Percentiles rank a stretch among this genome's conserved stretches.
Evolutionary conservation across 805 yeast species (phyloP).

Genomic region (Maudiozyma barnettii): DNA sequence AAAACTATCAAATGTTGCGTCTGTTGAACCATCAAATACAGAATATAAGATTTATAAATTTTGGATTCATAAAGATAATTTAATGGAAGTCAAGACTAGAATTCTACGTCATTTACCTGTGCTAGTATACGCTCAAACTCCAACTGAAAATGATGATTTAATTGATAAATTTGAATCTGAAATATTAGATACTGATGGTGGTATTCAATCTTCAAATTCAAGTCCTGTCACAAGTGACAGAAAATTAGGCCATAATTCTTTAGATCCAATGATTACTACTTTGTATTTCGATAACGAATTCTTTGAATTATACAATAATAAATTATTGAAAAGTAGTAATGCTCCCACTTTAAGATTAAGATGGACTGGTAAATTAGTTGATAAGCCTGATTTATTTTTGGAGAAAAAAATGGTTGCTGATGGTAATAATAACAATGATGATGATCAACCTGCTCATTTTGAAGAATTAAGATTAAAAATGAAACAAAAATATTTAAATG

Average conservation of each 20-base stretch:
- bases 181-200: constrained; percentile 19
- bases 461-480: constrained; percentile 58
- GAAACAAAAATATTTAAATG: constrained; percentile 75
- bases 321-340: constrained; percentile 57
- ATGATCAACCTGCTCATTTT: constrained; percentile 39
- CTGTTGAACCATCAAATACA: constrained; percentile 24
- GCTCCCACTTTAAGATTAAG: constrained; percentile 74
- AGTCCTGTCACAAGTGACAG: constrained; percentile 35
- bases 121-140: constrained; percentile 50
- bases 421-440: constrained; percentile 17
- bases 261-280: constrained; percentile 79
- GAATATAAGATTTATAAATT: constrained; percentile 65
- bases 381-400: constrained; percentile 67
- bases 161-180: constrained; percentile 21
- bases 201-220: constrained; percentile 28
- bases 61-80: constrained; percentile 94
- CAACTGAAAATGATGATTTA: constrained; percentile 27
- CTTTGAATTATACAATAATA: constrained; percentile 80
- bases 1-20: constrained; percentile 22
- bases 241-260: constrained; percentile 16
- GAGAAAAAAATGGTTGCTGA: constrained; percentile 72
- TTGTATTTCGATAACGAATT: constrained; percentile 77
- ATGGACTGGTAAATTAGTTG: constrained; percentile 79
- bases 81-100: constrained; percentile 96
- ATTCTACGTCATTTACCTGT: constrained; percentile 90